Evolutionary conservation across 169 alveolate species (phyloP), one percentile per base, ranked within the genome.

Genomic region (Plasmodium cynomolgi): DNA sequence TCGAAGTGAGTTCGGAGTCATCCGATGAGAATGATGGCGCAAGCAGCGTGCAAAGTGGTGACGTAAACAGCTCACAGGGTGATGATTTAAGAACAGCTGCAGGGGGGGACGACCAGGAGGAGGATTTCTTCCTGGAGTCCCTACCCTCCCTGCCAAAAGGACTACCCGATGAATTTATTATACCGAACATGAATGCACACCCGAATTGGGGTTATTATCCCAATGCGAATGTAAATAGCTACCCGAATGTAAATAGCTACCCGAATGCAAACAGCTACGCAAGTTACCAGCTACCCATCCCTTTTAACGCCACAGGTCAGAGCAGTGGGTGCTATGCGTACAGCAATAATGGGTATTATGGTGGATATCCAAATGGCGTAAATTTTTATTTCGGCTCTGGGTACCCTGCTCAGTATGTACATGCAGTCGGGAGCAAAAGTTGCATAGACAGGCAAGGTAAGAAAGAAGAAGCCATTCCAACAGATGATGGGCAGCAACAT

Each of bases 131-230:
- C 54, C 81, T 88, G 34, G 94, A 88, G n/a, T 79, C 81, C 39
- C 72, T 88, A 58, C 94, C 94, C 20, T 88, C 94, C 33, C 50
- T 88, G 39, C 94, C 94, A 6, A 80, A 54, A 26, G 94, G 94
- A 37, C 72, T 88, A 23, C 94, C 94, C 13, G 54, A 79, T 33
- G 94, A 80, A 13, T 62, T 50, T 37, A 26, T 88, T 13, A 56
- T 26, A 29, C 77, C 31, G 17, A 68, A 20, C n/a, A 26, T 68
- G 77, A 26, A 68, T 68, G 31, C 77, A 23, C n/a, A 20, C 37
- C 41, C 77, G n/a, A 8, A 26, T 68, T 17, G 5, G 15, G 4
- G 37, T 26, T 20, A 26, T 26, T 68, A 8, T 26, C 77, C 77
- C 15, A 33, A 50, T 82, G 37, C 3, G 33, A 56, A 33, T 33